phyloP scores from a whole-genome alignment of 1,139 yeast species.

The Kodamaea arcana region DNA sequence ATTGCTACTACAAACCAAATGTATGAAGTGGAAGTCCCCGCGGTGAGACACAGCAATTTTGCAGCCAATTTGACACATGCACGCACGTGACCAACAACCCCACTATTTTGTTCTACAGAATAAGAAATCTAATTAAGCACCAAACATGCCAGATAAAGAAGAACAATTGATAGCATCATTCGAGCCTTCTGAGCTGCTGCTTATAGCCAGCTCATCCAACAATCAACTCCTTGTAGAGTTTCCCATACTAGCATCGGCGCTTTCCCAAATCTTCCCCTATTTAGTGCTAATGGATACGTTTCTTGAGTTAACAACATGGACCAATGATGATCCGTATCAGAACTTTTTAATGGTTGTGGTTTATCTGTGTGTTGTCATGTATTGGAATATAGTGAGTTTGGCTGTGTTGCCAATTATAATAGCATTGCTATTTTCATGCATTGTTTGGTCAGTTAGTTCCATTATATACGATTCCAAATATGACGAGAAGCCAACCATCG shows the following conservation, averaged over 20 bases:
- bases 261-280: slow-evolving; percentile 47
- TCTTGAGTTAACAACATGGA: slow-evolving; percentile 51
- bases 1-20: too few relatives aligned
- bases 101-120: slow-evolving; percentile 10
- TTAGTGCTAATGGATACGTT: slow-evolving; percentile 42
- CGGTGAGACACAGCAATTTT: too few relatives aligned
- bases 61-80: too few relatives aligned
- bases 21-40: too few relatives aligned
- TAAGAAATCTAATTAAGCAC: slow-evolving; percentile 1
- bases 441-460: slow-evolving; percentile 46
- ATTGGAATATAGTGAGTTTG: slow-evolving; percentile 39
- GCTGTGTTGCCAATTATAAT: slow-evolving; percentile 37
- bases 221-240: slow-evolving; percentile 34
- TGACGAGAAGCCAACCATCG: slow-evolving; percentile 52
- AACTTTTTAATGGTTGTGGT: slow-evolving; percentile 42
- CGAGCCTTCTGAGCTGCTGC: slow-evolving; percentile 34
- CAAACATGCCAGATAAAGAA: slow-evolving; percentile 12
- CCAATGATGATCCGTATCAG: slow-evolving; percentile 48
- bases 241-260: slow-evolving; percentile 44
- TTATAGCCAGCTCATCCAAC: slow-evolving; percentile 27
- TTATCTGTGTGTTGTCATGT: slow-evolving; percentile 39
- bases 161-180: slow-evolving; percentile 25
- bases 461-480: slow-evolving; percentile 39
- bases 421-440: slow-evolving; percentile 32
- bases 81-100: slow-evolving; percentile 6